Evolutionary conservation across 2,329 filamentous ascomycete species (phyloP).

Genomic region (Sordariomycetes sp.): DNA sequence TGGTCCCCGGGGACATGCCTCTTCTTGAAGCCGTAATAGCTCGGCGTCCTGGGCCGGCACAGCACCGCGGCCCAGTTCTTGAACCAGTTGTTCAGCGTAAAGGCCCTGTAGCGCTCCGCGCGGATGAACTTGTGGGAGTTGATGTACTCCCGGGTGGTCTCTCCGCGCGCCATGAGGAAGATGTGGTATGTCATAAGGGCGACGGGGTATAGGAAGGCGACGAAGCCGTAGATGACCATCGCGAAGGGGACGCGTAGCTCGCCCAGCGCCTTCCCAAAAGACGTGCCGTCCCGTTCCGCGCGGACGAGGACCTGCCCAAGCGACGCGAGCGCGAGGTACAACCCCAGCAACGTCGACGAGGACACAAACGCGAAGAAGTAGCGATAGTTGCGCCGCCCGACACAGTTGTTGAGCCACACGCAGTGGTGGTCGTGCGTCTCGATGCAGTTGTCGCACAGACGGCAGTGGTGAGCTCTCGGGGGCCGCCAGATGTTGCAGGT

Average conservation of each 20-base stretch:
- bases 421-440: constrained; percentile 98
- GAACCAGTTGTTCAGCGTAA: constrained; percentile 61
- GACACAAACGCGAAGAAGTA: constrained; percentile 92
- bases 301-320: constrained; percentile 74
- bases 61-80: constrained; percentile 76
- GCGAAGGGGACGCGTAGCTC: constrained; percentile 73
- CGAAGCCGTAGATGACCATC: constrained; percentile 69
- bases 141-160: constrained; percentile 92
- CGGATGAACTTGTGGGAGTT: constrained; percentile 93
- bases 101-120: constrained; percentile 81
- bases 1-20: constrained; percentile 71
- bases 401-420: constrained; percentile 97
- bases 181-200: constrained; percentile 81
- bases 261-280: constrained; percentile 55
- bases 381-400: constrained; percentile 92
- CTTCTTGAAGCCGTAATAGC: constrained; percentile 78
- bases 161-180: constrained; percentile 79
- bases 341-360: constrained; percentile 59
- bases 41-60: constrained; percentile 71
- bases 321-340: constrained; percentile 65
- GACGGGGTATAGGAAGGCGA: constrained; percentile 68
- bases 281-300: constrained; percentile 45
- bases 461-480: constrained; percentile 89
- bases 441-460: constrained; percentile 91
- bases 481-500: constrained; percentile 97